Evolutionary conservation across 2,329 filamentous ascomycete species (phyloP), one percentile per base, ranked within the genome.

Genomic region (Neonectria sp.): DNA sequence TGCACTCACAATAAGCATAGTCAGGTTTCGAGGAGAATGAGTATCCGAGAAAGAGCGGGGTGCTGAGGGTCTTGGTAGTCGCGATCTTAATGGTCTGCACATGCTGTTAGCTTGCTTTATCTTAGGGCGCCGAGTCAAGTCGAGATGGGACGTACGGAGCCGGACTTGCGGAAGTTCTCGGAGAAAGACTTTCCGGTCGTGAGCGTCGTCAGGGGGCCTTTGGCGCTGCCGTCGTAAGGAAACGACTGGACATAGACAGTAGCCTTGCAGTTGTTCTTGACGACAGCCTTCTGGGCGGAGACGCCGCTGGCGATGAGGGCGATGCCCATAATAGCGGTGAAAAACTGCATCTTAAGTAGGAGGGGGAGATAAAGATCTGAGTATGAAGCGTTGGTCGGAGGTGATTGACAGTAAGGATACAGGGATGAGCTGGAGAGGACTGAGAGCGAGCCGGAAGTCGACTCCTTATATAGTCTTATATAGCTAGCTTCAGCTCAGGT

Each of bases 31-130:
- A 58, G 55, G 71, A 71, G 68, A 82, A 83, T 0, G 81, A 83
- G 73, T 84, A 84, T 53, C 82, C 82, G 65, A 83, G 80, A 76
- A 83, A 83, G 6, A 84, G 78, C 1, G 81, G 82, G 27, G 55
- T 70, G 56, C 67, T 68, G 7, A 84, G 77, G 25, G 77, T 79
- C 75, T 76, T 81, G 68, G 75, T 79, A 45, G 72, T 82, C 37
- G 79, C 80, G 60, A 84, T 76, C 76, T 84, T 84, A 52, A 84
- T 71, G 55, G 82, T 83, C 81, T 82, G 55, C 4, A 25, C 8
- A 24, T 24, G n/a, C n/a, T 45, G 40, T 45, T 45, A 45, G 40
- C 40, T 24, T 45, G 40, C n/a, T 45, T 45, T 24, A 21, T 45
- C 40, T 12, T 11, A 9, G n/a, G n/a, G n/a, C 11, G 17, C 40